Evolutionary conservation across 768 basidiomycete species (phyloP), one percentile per base, ranked within the genome.

Genomic region (Suillus fuscotomentosus): DNA sequence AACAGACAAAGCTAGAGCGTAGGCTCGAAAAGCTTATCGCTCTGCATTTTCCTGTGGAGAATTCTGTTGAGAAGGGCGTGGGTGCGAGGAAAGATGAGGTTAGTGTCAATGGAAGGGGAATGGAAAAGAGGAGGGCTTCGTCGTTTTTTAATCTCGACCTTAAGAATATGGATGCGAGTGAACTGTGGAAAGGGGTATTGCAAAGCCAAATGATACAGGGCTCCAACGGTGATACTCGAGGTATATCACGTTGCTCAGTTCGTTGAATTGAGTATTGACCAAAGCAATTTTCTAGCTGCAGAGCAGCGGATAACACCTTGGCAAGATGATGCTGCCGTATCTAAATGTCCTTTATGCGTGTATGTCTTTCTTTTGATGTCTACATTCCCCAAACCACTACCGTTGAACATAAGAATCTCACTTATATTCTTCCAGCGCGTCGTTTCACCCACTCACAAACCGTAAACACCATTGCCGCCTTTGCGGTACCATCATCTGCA

Each of bases 391-490:
- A 22, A 65, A 10, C 14, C 54, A 48, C 48, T 56, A 51, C 53
- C 48, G 38, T 14, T 34, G 20, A 9, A 53, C 34, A 50, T 38
- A 45, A 47, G 13, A 43, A 24, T 57, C 64, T 69, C 51, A 74
- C 59, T 20, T 50, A n/a, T 24, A 43, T 34, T 20, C 47, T 39
- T 53, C 6, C 63, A 87, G 86, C 68, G 82, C 85, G 59, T 86
- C 90, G 2, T 99, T 99, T 73, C 92, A 95, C 72, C 86, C 92
- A 0, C 77, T 99, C 3, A 93, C 94, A 1, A 97, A 95, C 69
- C 88, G 97, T 15, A 97, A 97, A 77, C 97, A 99, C 69, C 97
- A 99, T 72, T 99, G 97, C 73, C 88, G 97, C 10, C 80, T 98
- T 15, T 99, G 97, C 69, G 97, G 97, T 0, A 83, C 89, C 62